Conservation (phyloP, 768 basidiomycete genomes). For the Tulasnella sp. region DNA sequence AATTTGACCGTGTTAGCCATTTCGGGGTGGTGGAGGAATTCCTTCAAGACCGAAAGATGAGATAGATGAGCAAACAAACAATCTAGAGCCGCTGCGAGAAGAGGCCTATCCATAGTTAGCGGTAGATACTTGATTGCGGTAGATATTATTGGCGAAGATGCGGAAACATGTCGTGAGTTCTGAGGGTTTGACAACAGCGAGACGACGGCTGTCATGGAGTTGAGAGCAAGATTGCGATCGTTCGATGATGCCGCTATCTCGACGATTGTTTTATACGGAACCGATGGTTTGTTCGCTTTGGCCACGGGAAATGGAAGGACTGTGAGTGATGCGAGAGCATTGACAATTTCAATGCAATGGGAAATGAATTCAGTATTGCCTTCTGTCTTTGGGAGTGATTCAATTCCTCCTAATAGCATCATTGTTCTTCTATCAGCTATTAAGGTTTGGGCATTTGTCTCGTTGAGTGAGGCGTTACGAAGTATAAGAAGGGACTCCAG, state of each 20-base stretch:
- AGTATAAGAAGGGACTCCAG: conserved; percentile 74
- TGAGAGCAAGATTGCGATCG: conserved; percentile 57
- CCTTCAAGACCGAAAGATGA: conserved; percentile 58
- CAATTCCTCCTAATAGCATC: conserved; percentile 48
- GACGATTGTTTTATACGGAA: conserved; percentile 44
- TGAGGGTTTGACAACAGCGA: conserved; percentile 31
- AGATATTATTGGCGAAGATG: conserved; percentile 45
- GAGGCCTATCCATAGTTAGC: conserved; percentile 50
- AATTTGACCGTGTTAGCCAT: conserved; percentile 60
- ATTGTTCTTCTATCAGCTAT: conserved; percentile 46
- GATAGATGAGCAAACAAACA: conserved; percentile 66
- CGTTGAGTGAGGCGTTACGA: conserved; percentile 63
- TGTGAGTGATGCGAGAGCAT: conserved; percentile 40
- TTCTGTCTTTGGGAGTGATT: conserved; percentile 47
- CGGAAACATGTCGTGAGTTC: conserved; percentile 41
- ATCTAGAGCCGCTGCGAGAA: conserved; percentile 60
- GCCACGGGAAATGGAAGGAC: conserved; percentile 29
- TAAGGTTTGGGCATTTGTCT: conserved; percentile 51
- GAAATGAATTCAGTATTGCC: conserved; percentile 60
- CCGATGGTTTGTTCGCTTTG: conserved; percentile 26
- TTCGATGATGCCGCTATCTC: conserved; percentile 42
- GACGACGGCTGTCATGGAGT: conserved; percentile 47
- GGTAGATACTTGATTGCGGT: conserved; percentile 62
- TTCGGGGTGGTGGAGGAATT: conserved; percentile 55
- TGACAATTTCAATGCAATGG: conserved; percentile 57